Evolutionary conservation across 2,329 filamentous ascomycete species (phyloP).

Genomic region (Aspergillus ochraceoroseus): DNA sequence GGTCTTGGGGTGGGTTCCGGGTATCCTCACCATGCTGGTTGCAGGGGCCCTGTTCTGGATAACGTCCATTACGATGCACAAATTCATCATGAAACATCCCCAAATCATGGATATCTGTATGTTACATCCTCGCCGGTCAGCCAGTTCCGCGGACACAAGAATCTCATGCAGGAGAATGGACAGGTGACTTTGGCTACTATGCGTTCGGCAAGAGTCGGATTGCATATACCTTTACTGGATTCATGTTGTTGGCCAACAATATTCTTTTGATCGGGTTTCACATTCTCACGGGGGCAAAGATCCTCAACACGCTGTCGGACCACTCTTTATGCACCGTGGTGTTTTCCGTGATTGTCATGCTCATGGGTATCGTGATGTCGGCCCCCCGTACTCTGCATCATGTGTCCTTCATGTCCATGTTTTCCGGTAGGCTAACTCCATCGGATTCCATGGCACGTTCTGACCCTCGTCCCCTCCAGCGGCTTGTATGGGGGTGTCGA

Average conservation of each 20-base stretch:
- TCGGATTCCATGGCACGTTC: neutral
- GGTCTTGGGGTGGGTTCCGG: slow-evolving; percentile 6
- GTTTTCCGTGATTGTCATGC: slow-evolving; percentile 45
- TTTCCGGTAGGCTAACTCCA: slow-evolving; percentile 30
- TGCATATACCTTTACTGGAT: slow-evolving; percentile 5
- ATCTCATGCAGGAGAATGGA: no score
- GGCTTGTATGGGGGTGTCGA: slow-evolving; percentile 47
- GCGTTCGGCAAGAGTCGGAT: slow-evolving; percentile 2
- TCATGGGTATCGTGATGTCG: slow-evolving; percentile 48
- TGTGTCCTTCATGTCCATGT: slow-evolving; percentile 51
- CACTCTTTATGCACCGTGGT: slow-evolving; percentile 49
- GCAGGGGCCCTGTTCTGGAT: slow-evolving; percentile 47
- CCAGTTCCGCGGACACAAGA: no score
- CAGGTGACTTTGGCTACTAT: slow-evolving; percentile 10
- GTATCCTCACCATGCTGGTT: slow-evolving; percentile 36
- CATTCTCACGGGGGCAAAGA: slow-evolving; percentile 47
- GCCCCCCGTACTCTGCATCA: slow-evolving; percentile 45
- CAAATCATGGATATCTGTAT: slow-evolving; percentile 49
- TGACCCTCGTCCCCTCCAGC: slow-evolving; percentile 21
- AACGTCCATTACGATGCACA: slow-evolving; percentile 50
- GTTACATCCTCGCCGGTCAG: slow-evolving; percentile 7
- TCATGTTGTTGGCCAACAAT: slow-evolving; percentile 47
- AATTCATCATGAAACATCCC: slow-evolving; percentile 51
- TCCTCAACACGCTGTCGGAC: slow-evolving; percentile 48
- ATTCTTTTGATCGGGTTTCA: slow-evolving; percentile 51